phyloP scores from a whole-genome alignment of 2,329 filamentous ascomycete genomes.

The Aspergillus brunneoviolaceus region DNA sequence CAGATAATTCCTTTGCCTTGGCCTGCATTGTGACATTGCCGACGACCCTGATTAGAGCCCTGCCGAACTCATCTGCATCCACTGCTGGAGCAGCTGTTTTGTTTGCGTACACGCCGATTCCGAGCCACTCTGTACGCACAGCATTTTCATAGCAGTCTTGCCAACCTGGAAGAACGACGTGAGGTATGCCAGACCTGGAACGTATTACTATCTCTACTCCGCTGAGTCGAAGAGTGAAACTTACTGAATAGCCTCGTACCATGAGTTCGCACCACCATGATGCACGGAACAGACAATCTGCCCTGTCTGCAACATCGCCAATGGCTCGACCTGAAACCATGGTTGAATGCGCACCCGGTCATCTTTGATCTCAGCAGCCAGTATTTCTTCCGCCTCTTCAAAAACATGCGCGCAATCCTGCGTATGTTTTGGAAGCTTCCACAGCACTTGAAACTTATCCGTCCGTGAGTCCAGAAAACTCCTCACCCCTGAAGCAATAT shows the following conservation, averaged over 20 bases:
- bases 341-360: neutral
- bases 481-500: neutral
- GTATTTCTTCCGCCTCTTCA: neutral
- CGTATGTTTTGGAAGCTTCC: neutral
- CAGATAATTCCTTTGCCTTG: neutral
- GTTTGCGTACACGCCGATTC: slow-evolving; percentile 1
- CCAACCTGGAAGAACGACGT: slow-evolving; percentile 2
- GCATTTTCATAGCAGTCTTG: slow-evolving; percentile 2
- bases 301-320: neutral
- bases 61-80: neutral
- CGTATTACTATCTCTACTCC: neutral
- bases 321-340: neutral
- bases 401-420: neutral
- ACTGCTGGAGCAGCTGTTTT: neutral
- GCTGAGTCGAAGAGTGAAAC: neutral
- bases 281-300: slow-evolving; percentile 1
- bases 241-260: slow-evolving; percentile 3
- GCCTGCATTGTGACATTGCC: neutral
- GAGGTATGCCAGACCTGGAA: neutral
- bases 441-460: neutral
- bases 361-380: neutral
- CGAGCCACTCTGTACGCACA: neutral
- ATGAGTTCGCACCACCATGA: slow-evolving; percentile 1
- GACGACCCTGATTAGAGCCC: neutral
- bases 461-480: neutral